phyloP scores from a whole-genome alignment of 83 land plant genomes.

The Thuja plicata region DNA sequence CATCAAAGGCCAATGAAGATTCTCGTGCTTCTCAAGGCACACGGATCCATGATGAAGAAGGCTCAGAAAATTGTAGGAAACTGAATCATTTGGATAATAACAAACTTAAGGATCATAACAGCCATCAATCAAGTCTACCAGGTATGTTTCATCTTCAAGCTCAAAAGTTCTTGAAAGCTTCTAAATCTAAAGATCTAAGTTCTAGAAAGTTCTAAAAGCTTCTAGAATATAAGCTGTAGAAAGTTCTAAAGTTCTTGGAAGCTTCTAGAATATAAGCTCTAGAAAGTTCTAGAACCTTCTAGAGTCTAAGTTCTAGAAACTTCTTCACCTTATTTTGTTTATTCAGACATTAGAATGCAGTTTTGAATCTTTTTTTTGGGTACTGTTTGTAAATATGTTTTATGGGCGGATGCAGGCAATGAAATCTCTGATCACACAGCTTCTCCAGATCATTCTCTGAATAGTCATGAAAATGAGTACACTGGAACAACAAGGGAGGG shows the following conservation, averaged over 20 bases:
- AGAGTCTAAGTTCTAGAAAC: no score
- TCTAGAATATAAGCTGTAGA: no score
- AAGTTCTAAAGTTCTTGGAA: neutral
- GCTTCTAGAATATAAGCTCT: no score
- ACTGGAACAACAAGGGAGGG: neutral
- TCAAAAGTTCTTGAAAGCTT: neutral
- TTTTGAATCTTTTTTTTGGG: no score
- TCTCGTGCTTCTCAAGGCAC: conserved; percentile 3
- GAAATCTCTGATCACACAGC: conserved; percentile 1
- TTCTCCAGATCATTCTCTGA: conserved; percentile 9
- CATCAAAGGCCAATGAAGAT: neutral
- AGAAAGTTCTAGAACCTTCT: no score
- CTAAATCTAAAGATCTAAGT: no score
- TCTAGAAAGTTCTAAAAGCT: no score
- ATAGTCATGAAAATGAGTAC: conserved; percentile 3
- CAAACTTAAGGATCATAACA: neutral
- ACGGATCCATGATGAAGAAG: conserved; percentile 1
- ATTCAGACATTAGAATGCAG: no score
- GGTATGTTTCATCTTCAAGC: neutral
- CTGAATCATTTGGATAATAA: neutral
- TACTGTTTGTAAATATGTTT: neutral
- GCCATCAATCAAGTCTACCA: neutral
- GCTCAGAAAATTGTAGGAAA: neutral
- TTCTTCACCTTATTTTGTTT: no score
- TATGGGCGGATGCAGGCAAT: conserved; percentile 1